Evolutionary conservation across 768 basidiomycete species (phyloP).

Genomic region (Suillus fuscotomentosus): DNA sequence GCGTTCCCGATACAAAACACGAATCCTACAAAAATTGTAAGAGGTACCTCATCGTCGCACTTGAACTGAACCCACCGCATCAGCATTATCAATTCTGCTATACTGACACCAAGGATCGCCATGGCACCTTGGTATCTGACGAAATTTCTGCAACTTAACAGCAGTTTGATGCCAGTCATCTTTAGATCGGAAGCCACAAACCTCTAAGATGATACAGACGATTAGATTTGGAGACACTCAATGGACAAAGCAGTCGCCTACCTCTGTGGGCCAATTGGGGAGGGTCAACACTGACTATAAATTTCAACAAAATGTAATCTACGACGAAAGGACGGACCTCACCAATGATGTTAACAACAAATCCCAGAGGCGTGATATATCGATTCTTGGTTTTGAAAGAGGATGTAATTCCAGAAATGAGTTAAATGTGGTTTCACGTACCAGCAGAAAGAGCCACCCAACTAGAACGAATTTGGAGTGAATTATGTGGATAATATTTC

Average conservation of each 20-base stretch:
- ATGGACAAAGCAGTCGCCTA: not conserved
- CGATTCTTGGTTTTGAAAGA: slow-evolving; percentile 42
- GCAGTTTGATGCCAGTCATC: slow-evolving; percentile 18
- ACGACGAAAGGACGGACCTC: not conserved
- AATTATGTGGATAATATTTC: slow-evolving; percentile 31
- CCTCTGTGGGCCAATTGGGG: not conserved
- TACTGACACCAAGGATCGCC: not conserved
- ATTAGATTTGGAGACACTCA: not conserved
- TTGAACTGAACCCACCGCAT: not conserved
- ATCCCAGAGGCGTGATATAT: slow-evolving; percentile 56
- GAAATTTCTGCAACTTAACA: not conserved
- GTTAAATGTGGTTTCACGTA: slow-evolving; percentile 12
- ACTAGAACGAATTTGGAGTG: slow-evolving; percentile 17
- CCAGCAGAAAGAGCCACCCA: slow-evolving; percentile 34
- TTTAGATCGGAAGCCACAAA: not conserved
- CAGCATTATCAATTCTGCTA: slow-evolving; percentile 2
- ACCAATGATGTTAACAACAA: slow-evolving; percentile 47
- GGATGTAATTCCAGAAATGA: not conserved
- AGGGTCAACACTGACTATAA: not conserved
- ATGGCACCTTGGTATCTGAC: not conserved
- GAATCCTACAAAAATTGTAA: not conserved
- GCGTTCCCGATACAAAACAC: not conserved
- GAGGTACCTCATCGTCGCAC: not conserved
- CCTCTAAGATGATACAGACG: not conserved
- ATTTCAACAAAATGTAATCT: not conserved